Evolutionary conservation across 2,329 filamentous ascomycete species (phyloP).

Genomic region (Talaromyces pinophilus): DNA sequence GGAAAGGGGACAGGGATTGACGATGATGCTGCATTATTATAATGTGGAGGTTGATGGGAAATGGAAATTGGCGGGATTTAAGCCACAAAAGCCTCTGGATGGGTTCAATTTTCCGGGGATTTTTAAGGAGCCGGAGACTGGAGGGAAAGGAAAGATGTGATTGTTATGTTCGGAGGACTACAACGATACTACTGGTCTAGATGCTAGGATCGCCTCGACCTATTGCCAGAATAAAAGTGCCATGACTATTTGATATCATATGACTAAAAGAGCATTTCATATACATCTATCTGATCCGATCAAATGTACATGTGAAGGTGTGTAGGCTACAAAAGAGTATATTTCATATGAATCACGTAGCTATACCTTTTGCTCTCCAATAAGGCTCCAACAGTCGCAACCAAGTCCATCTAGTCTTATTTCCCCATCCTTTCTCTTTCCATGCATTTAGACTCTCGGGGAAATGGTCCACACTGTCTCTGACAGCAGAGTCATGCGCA

Average conservation of each 20-base stretch:
- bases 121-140: background rate
- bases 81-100: background rate
- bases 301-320: background rate
- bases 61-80: background rate
- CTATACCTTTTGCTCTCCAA: background rate
- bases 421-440: constrained; percentile 32
- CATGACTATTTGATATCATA: background rate
- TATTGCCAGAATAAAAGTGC: background rate
- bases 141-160: background rate
- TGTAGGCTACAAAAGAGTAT: background rate
- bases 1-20: background rate
- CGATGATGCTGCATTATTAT: background rate
- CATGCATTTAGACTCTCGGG: constrained; percentile 33
- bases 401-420: constrained; percentile 28
- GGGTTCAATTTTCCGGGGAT: background rate
- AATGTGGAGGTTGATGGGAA: background rate
- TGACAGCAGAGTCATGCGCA: constrained; percentile 33
- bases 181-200: background rate
- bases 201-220: background rate
- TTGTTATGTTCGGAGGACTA: background rate
- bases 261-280: background rate
- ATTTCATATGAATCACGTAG: background rate
- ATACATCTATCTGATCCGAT: background rate
- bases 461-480: constrained; percentile 31
- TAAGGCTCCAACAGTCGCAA: constrained; percentile 5